Conservation (phyloP, 208 protist genomes). For the Leptomonas pyrrhocoris region DNA sequence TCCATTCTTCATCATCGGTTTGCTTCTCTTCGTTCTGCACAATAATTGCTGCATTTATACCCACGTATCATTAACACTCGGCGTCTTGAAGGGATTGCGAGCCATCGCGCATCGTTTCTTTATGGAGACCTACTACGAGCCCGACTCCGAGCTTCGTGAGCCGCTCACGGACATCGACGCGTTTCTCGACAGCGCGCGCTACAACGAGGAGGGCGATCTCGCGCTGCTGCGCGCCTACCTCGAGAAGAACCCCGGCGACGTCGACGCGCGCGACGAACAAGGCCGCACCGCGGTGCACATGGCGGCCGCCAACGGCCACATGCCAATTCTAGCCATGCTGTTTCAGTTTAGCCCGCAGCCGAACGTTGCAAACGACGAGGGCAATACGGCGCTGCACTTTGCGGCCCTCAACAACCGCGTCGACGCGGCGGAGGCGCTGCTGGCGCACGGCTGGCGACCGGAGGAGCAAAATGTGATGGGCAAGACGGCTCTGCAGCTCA, state of each 20-base stretch:
- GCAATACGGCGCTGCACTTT: slow-evolving; percentile 89
- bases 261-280: slow-evolving; percentile 71
- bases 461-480: slow-evolving; percentile 59
- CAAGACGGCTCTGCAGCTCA: slow-evolving; percentile 79
- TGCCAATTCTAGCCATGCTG: slow-evolving; percentile 74
- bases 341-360: slow-evolving; percentile 59
- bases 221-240: slow-evolving; percentile 55
- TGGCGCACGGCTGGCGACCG: slow-evolving; percentile 63
- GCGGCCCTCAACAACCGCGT: slow-evolving; percentile 88
- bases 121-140: slow-evolving; percentile 47
- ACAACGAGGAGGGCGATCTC: slow-evolving; percentile 80
- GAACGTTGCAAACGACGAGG: slow-evolving; percentile 78
- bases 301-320: slow-evolving; percentile 87
- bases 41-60: no score
- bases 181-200: slow-evolving; percentile 85
- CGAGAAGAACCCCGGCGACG: slow-evolving; percentile 43
- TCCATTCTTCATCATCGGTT: no score
- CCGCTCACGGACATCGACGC: slow-evolving; percentile 69
- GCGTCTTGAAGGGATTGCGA: no score
- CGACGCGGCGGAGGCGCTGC: slow-evolving; percentile 58
- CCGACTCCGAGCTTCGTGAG: slow-evolving; percentile 49
- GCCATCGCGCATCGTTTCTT: no score
- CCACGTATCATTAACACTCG: no score
- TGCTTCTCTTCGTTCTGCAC: no score
- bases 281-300: slow-evolving; percentile 86